These are phyloP conservation scores for Aeschynomene evenia DNA, from an alignment of 306 rosid genomes.

Conservation along the genomic window DNA sequence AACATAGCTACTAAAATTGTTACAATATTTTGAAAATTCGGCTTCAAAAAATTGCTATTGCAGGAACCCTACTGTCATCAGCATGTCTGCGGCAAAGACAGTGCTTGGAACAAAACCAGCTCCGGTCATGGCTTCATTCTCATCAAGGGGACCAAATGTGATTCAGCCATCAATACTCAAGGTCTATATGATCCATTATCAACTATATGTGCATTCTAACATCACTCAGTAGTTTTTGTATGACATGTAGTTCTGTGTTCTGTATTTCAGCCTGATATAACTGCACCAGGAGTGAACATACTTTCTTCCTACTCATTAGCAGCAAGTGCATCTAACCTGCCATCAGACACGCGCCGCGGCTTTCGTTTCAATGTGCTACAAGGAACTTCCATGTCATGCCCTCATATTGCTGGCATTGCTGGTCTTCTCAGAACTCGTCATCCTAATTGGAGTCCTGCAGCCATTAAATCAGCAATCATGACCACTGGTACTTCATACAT, in stretches of 20 bases:
- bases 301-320: slow-evolving; percentile 52
- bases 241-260: background rate
- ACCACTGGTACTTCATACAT: slow-evolving; percentile 47
- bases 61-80: slow-evolving; percentile 45
- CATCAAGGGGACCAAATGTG: slow-evolving; percentile 48
- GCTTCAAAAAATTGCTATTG: background rate
- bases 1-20: background rate
- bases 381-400: slow-evolving; percentile 64
- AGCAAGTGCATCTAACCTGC: slow-evolving; percentile 26
- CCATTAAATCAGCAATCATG: slow-evolving; percentile 58
- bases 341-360: slow-evolving; percentile 38
- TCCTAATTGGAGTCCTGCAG: slow-evolving; percentile 43
- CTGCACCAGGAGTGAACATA: slow-evolving; percentile 43
- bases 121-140: slow-evolving; percentile 37
- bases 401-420: slow-evolving; percentile 35
- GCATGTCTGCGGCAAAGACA: slow-evolving; percentile 37
- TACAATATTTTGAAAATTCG: background rate
- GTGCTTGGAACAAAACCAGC: slow-evolving; percentile 33
- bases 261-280: slow-evolving; percentile 52
- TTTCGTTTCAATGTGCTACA: slow-evolving; percentile 37
- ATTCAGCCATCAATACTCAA: slow-evolving; percentile 49
- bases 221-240: background rate
- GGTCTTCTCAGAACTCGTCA: slow-evolving; percentile 43
- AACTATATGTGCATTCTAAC: background rate
- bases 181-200: slow-evolving; percentile 27